Base-by-base conservation (phyloP, 495 filamentous ascomycete species). In the Articulospora tetracladia region DNA sequence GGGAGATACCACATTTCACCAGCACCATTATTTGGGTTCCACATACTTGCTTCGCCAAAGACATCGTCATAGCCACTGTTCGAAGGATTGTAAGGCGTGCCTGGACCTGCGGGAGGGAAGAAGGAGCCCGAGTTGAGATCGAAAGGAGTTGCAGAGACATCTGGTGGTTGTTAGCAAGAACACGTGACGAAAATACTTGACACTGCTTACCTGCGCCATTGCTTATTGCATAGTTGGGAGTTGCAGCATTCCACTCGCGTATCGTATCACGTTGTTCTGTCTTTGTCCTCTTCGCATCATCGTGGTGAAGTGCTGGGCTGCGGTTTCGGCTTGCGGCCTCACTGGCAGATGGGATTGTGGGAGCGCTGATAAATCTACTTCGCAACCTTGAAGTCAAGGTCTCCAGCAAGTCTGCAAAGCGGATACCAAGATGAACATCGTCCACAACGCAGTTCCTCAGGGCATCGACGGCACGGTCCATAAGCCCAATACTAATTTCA, bases 371-470 rank as follows among this genome's bases (percentile, higher is more conserved):
- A 68, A 93, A 93, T 15, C 89, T 82, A 53, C 84, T 85, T 22
- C 88, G 81, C 54, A 94, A 80, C 46, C 88, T 83, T 25, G 83
- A 83, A 2, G 89, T 93, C 50, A 95, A 74, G 8, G 86, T 86
- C 69, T 95, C 89, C 1, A 97, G 81, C 51, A 97, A 82, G 61
- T 96, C 92, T n/a, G 93, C 91, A 65, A 97, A 96, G 13, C 91
- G 86, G 53, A 92, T 91, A 28, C 87, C 93, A n/a, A 98, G 80
- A 73, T 98, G 94, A 20, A 98, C 90, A 66, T 98, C 94, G 69
- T 98, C 94, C 6, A 97, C 93, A 0, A 95, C 90, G 54, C 86
- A 93, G 57, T 83, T 89, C 23, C 89, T 83, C 23, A 98, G 78
- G 22, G 90, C 92, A 62, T 88, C 79, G 1, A 95, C 86, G 0